Base-by-base conservation (phyloP, 805 yeast species). In the Pichia pseudocactophila region DNA sequence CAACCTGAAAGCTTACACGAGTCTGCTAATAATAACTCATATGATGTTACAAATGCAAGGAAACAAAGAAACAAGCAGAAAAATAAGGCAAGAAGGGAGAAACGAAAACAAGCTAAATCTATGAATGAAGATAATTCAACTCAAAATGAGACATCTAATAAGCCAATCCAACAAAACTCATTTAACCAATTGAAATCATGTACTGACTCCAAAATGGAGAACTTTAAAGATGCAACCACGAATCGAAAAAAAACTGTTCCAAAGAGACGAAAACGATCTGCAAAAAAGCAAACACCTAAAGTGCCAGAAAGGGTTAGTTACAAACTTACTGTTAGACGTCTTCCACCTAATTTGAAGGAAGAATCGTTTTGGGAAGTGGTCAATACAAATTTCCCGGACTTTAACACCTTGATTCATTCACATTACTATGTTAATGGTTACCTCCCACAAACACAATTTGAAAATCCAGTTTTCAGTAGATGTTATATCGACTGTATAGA, bases 391-490 rank as follows among this genome's bases (percentile, higher is more conserved):
- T 10, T 38, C 12, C 45, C 47, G 2, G 43, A 31, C 4, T 37
- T 41, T 8, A 30, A 22, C 12, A 31, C 28, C 6, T 28, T 30
- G 4, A 36, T 49, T 22, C 16, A 43, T 7, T 39, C 37, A 2
- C 48, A 46, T 26, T 70, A 71, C 50, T 73, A 68, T 53, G 65
- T 68, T 2, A 44, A 54, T 40, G 79, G 79, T 2, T 50, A 55
- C 15, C 63, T 63, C 40, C 58, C 73, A 0, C 34, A 40, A 1
- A 59, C 57, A 16, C 69, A 70, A 1, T 70, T 62, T 45, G 69
- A 68, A 34, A 47, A 51, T 12, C 70, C 73, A 0, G 52, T 53
- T 1, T 58, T 57, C 43, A 70, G 77, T 2, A 54, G 75, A 44
- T 66, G 69, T 11, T 73, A 68, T 51, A 47, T 70, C 2, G 43